Percentiles rank a stretch among this genome's conserved stretches.
These are phyloP conservation scores for Rhodofomes roseus DNA, from an alignment of 1,284 basidiomycete species.

Conservation along the genomic window DNA sequence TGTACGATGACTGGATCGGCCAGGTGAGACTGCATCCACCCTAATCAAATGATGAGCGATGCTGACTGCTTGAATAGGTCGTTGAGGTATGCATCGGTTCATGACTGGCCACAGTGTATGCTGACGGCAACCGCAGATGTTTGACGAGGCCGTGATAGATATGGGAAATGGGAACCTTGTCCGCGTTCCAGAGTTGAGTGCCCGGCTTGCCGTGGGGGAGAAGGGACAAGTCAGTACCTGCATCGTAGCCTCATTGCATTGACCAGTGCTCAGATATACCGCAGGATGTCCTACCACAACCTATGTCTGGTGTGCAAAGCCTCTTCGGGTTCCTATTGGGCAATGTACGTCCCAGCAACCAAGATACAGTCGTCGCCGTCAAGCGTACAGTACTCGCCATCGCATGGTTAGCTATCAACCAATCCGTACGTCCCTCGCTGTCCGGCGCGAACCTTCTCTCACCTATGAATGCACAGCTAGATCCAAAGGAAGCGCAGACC, in stretches of 20 bases:
- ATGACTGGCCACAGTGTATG: neutral
- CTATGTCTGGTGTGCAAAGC: slow-evolving; percentile 40
- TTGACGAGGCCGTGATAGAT: slow-evolving; percentile 79
- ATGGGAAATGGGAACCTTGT: slow-evolving; percentile 55
- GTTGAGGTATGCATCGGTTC: slow-evolving; percentile 37
- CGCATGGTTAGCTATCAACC: slow-evolving; percentile 88
- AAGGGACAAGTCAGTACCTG: slow-evolving; percentile 54
- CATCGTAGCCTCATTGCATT: neutral
- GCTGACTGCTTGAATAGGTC: slow-evolving; percentile 32
- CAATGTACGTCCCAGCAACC: slow-evolving; percentile 36
- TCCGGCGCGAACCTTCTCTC: neutral
- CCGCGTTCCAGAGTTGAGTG: slow-evolving; percentile 71
- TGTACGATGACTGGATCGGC: slow-evolving; percentile 86
- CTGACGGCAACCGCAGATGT: slow-evolving; percentile 50
- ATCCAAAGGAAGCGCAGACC: slow-evolving; percentile 47
- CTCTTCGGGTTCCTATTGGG: slow-evolving; percentile 45
- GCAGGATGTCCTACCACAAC: slow-evolving; percentile 66
- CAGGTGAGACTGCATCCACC: slow-evolving; percentile 49
- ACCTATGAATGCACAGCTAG: slow-evolving; percentile 44
- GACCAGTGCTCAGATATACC: neutral
- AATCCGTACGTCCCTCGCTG: slow-evolving; percentile 51
- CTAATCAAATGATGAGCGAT: neutral
- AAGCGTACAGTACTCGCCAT: slow-evolving; percentile 79
- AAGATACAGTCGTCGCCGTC: slow-evolving; percentile 70
- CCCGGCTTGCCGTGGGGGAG: slow-evolving; percentile 68